Evolutionary conservation across 768 basidiomycete genomes (phyloP).

Genomic region (Cystofilobasidium ferigula): DNA sequence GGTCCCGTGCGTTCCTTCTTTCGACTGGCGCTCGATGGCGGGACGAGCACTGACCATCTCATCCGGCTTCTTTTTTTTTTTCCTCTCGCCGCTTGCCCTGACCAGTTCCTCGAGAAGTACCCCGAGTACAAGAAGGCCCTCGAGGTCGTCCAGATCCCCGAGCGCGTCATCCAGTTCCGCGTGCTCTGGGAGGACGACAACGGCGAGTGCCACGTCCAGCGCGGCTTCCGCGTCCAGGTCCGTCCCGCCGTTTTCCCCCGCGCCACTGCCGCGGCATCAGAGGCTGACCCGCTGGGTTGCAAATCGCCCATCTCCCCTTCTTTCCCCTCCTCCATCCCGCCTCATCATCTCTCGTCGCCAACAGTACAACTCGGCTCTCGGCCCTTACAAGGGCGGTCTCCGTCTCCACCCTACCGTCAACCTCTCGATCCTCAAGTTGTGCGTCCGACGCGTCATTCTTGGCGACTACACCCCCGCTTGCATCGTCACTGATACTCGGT

Average conservation of each 20-base stretch:
- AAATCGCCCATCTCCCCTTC: neutral
- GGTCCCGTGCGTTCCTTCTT: constrained; percentile 38
- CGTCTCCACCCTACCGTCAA: constrained; percentile 69
- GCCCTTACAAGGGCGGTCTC: constrained; percentile 68
- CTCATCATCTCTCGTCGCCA: no score
- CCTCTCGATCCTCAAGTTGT: constrained; percentile 68
- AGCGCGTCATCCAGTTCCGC: constrained; percentile 52
- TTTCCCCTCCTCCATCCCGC: neutral
- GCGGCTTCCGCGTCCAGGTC: constrained; percentile 63
- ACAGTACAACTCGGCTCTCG: constrained; percentile 65
- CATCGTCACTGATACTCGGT: neutral
- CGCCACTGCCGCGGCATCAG: neutral
- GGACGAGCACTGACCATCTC: neutral
- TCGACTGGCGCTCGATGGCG: neutral
- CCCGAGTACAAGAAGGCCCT: constrained; percentile 59
- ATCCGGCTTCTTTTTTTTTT: neutral
- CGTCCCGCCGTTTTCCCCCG: constrained; percentile 25
- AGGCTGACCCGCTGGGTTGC: neutral
- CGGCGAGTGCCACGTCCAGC: constrained; percentile 55
- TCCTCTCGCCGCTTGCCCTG: neutral
- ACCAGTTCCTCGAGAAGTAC: constrained; percentile 51
- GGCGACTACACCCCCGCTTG: neutral
- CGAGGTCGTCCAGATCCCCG: constrained; percentile 45
- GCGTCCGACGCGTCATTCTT: no score
- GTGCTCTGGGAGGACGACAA: constrained; percentile 68